Evolutionary conservation across 2,329 filamentous ascomycete genomes (phyloP).

Genomic region (Piedraia hortae): DNA sequence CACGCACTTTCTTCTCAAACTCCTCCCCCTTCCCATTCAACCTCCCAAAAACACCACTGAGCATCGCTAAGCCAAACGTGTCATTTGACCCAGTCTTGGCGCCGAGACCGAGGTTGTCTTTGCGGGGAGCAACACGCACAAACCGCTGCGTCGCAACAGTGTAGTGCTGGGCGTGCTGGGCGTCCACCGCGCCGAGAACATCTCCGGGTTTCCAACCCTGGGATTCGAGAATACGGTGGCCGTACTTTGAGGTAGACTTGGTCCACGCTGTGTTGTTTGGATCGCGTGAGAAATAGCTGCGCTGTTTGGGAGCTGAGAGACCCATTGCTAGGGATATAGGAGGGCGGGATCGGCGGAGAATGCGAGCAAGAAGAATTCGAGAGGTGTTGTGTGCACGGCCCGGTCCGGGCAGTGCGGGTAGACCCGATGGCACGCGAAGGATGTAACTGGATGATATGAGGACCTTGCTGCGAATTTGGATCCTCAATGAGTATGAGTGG

Average conservation of each 20-base stretch:
- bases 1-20: slow-evolving; percentile 36
- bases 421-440: no score
- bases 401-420: no score
- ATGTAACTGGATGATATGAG: no score
- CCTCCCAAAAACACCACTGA: slow-evolving; percentile 62
- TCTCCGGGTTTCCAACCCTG: slow-evolving; percentile 81
- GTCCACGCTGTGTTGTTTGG: slow-evolving; percentile 93
- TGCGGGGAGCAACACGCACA: slow-evolving; percentile 62
- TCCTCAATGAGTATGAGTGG: no score
- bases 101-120: slow-evolving; percentile 74
- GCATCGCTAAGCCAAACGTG: slow-evolving; percentile 19
- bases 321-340: no score
- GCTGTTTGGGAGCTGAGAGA: slow-evolving; percentile 5
- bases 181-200: slow-evolving; percentile 51
- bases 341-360: no score
- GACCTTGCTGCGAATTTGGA: no score
- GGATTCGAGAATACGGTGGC: slow-evolving; percentile 62
- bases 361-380: no score
- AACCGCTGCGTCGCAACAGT: slow-evolving; percentile 60
- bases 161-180: slow-evolving; percentile 47
- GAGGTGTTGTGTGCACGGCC: no score
- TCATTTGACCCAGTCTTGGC: slow-evolving; percentile 37
- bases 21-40: slow-evolving; percentile 66
- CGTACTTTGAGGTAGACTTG: slow-evolving; percentile 54
- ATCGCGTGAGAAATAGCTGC: slow-evolving; percentile 56